phyloP scores from a whole-genome alignment of 2,329 filamentous ascomycete species.

The Pseudogymnoascus sp. region DNA sequence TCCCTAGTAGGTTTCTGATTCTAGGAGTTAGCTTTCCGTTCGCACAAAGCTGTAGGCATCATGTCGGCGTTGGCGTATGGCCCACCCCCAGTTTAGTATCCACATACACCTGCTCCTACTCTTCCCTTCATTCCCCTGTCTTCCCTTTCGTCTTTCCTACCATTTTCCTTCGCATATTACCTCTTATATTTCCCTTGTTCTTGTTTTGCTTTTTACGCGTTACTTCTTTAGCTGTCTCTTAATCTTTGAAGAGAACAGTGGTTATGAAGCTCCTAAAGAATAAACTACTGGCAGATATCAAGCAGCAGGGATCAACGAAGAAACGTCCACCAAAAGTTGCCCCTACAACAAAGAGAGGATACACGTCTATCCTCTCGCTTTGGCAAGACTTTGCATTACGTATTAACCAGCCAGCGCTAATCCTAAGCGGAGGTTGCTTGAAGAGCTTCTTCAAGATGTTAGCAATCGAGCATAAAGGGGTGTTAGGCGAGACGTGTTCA shows the following conservation, averaged over 20 bases:
- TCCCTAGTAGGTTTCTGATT: too few relatives aligned
- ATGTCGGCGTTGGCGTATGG: neutral
- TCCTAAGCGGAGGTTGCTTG: neutral
- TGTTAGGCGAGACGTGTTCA: neutral
- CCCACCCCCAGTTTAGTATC: neutral
- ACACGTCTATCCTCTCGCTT: too few relatives aligned
- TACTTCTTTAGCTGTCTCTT: too few relatives aligned
- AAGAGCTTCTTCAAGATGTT: neutral
- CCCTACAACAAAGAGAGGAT: too few relatives aligned
- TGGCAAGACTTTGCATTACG: neutral
- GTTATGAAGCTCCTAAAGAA: too few relatives aligned
- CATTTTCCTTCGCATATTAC: neutral
- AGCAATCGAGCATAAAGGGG: neutral
- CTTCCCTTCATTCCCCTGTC: neutral
- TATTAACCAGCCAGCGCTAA: neutral
- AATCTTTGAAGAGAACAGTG: too few relatives aligned
- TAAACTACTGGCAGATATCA: too few relatives aligned
- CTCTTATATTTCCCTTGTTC: neutral
- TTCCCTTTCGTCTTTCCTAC: neutral
- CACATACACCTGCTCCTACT: neutral
- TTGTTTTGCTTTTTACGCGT: too few relatives aligned
- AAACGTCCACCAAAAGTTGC: too few relatives aligned
- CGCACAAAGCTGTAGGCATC: neutral
- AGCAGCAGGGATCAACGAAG: too few relatives aligned
- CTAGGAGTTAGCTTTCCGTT: too few relatives aligned